phyloP scores from a whole-genome alignment of 345 rosid species.

The Gossypium longicalyx region DNA sequence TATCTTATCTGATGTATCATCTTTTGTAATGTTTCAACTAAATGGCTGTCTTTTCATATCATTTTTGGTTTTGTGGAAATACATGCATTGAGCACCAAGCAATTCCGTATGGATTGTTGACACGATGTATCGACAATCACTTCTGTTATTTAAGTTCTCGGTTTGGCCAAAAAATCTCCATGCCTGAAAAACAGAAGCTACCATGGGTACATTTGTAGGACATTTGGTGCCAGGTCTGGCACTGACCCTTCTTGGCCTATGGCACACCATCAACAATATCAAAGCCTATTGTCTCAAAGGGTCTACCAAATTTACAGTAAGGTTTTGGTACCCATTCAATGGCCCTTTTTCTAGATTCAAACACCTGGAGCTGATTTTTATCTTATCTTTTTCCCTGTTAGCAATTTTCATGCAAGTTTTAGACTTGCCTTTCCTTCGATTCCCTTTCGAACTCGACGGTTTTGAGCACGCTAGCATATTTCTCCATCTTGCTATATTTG shows the following conservation, averaged over 20 bases:
- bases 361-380: constrained; percentile 52
- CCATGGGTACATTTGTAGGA: constrained; percentile 68
- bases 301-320: constrained; percentile 38
- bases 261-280: constrained; percentile 70
- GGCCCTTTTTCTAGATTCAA: constrained; percentile 37
- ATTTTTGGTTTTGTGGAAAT: constrained; percentile 44
- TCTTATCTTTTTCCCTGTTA: constrained; percentile 52
- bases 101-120: constrained; percentile 9
- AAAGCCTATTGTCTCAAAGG: constrained; percentile 59
- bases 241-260: constrained; percentile 64
- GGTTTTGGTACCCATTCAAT: constrained; percentile 52
- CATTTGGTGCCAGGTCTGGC: constrained; percentile 71
- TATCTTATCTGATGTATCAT: background rate
- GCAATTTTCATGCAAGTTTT: constrained; percentile 53
- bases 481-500: constrained; percentile 70
- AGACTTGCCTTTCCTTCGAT: constrained; percentile 48
- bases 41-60: constrained; percentile 14
- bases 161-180: constrained; percentile 7
- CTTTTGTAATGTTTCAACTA: constrained; percentile 10
- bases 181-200: constrained; percentile 14
- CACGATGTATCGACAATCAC: background rate
- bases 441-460: constrained; percentile 52
- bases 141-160: constrained; percentile 29
- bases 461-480: constrained; percentile 87
- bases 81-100: constrained; percentile 53